Base-by-base conservation (phyloP, 768 basidiomycete genomes). In the Tylopilus sp. region DNA sequence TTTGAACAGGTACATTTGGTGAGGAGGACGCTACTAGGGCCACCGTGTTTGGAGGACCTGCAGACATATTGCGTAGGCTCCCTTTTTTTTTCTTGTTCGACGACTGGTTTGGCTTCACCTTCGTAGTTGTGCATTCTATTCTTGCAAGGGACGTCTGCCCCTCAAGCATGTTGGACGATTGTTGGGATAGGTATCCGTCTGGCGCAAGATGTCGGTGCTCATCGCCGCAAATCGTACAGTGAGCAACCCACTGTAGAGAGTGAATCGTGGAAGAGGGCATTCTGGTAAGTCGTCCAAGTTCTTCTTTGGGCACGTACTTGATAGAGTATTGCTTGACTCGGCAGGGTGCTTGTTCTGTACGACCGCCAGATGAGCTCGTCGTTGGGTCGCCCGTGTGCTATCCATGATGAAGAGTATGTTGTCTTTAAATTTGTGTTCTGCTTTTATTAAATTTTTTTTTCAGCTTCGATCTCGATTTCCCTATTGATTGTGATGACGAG, bases 321-420 rank as follows among this genome's bases (percentile, higher is more conserved):
- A 3, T 6, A 45, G 11, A 9, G 23, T 18, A 21, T 47, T 18
- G 21, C 12, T 13, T 47, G 5, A 47, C 7, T 8, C n/a, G n/a
- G 17, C 25, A 70, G 69, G 71, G 53, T 59, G 7, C 63, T 72
- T 4, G 58, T 73, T 5, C 33, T 60, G 9, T 17, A 61, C 3
- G 73, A 73, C 40, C 62, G 70, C 26, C 44, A 48, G 28, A 58
- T 70, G 39, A 76, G 77, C 36, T 68, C 76, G 6, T 76, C 76
- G 40, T 71, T 86, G 36, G 89, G 90, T 10, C 75, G 89, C 17
- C 82, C 86, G 0, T 75, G 79, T 47, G 79, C 81, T 3, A 74
- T 89, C 5, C 80, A 83, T 44, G 85, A 88, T 41, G 86, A 86
- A 66, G 88, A 88, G 81, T 84, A 56, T 51, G 83, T 69, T 17